Conservation (phyloP, 352 stramenopile genomes). For the Phytophthora colocasiae region DNA sequence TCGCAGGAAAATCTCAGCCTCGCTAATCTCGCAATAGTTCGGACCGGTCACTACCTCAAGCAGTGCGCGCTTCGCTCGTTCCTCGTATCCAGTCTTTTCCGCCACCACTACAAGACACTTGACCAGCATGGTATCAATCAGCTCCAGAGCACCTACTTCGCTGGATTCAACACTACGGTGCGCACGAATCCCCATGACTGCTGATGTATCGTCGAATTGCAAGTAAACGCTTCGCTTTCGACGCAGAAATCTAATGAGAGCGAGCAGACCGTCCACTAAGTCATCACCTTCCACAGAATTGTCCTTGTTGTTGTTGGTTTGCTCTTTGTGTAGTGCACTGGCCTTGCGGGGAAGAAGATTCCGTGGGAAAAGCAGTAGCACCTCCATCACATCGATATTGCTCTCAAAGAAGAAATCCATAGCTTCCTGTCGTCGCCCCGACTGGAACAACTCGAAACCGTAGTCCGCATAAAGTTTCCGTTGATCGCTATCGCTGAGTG, state of each 20-base stretch:
- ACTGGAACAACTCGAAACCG: slow-evolving; percentile 63
- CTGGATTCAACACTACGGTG: slow-evolving; percentile 14
- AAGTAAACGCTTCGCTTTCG: slow-evolving; percentile 48
- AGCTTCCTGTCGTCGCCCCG: slow-evolving; percentile 34
- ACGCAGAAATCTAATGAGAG: slow-evolving; percentile 61
- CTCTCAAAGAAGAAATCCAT: slow-evolving; percentile 74
- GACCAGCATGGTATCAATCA: slow-evolving; percentile 84
- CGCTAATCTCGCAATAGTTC: slow-evolving; percentile 78
- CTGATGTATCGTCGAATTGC: slow-evolving; percentile 14
- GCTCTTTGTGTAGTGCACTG: slow-evolving; percentile 39
- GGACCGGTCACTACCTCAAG: slow-evolving; percentile 55
- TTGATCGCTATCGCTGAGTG: slow-evolving; percentile 62
- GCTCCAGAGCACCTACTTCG: slow-evolving; percentile 43
- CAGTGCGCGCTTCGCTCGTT: slow-evolving; percentile 51
- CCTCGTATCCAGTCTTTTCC: slow-evolving; percentile 48
- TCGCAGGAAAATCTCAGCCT: slow-evolving; percentile 81
- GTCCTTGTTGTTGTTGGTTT: slow-evolving; percentile 31
- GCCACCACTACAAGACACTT: slow-evolving; percentile 82
- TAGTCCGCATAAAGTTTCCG: slow-evolving; percentile 64
- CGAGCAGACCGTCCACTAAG: slow-evolving; percentile 59
- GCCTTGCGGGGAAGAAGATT: slow-evolving; percentile 72
- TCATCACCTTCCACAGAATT: slow-evolving; percentile 48
- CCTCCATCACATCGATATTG: slow-evolving; percentile 56
- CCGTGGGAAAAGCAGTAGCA: slow-evolving; percentile 72
- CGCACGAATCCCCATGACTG: slow-evolving; percentile 1